Evolutionary conservation across 2,329 filamentous ascomycete species (phyloP), one percentile per base, ranked within the genome.

Genomic region (Fusarium irregulare): DNA sequence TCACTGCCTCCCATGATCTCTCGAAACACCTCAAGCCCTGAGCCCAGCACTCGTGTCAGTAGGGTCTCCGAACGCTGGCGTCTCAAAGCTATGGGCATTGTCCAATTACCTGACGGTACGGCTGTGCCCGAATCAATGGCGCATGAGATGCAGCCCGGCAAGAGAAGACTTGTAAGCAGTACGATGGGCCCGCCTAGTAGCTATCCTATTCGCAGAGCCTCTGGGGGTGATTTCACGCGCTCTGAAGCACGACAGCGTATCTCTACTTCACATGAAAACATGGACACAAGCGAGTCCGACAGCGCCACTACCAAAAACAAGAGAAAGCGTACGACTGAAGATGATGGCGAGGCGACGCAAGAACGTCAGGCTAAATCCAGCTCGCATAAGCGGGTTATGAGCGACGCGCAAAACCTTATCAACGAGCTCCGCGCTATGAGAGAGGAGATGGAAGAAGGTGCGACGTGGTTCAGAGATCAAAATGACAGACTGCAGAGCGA

Each of bases 91-190:
- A 84, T 85, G 83, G 83, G 83, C 12, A 80, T 88, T 20, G 84
- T 86, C 4, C 84, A 83, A 65, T 83, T 87, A 81, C 81, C 84
- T 7, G 83, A 88, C 65, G 82, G 86, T n/a, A 82, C 84, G 49
- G 86, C 84, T 64, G 71, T 87, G 4, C 86, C 86, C 8, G 86
- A 88, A 66, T 80, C 81, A 4, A 78, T 88, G 42, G 84, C 84
- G 14, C 72, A 81, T 37, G 82, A 85, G 27, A 81, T 85, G 70
- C 74, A 82, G 42, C 77, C 79, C 56, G 79, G 81, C 47, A 81
- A 81, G 27, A 82, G 80, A 64, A 78, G 79, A 9, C 72, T 77
- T 2, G 80, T 80, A 4, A 64, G 81, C 4, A 80, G 82, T 11
- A 66, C 59, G 10, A 75, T 76, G 74, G 71, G 67, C 2, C 72